A percentile compares a stretch with the other conserved stretches of the same genome.
Conservation (phyloP, 192 early-diverging fungal species). For the Umbelopsis ramanniana region DNA sequence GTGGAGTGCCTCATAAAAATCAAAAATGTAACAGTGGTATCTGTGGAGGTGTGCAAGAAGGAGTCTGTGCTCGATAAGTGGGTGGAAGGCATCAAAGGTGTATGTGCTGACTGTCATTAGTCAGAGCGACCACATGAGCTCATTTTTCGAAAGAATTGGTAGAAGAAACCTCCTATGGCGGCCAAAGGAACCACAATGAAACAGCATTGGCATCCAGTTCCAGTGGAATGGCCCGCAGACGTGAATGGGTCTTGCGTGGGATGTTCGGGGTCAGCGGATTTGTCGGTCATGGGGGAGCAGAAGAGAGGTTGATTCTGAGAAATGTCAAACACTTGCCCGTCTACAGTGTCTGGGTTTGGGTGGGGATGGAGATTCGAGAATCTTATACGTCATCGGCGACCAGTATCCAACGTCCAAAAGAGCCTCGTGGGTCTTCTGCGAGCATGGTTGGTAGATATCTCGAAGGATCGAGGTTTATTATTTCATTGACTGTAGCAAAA, state of each 20-base stretch:
- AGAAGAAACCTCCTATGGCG: constrained; percentile 33
- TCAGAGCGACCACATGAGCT: neutral
- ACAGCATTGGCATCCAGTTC: constrained; percentile 33
- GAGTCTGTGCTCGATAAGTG: too few relatives aligned
- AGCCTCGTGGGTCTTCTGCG: too few relatives aligned
- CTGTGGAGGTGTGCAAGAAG: too few relatives aligned
- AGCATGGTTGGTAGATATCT: too few relatives aligned
- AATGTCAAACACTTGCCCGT: neutral
- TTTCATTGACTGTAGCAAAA: too few relatives aligned
- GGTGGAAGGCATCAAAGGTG: too few relatives aligned
- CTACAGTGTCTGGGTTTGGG: neutral
- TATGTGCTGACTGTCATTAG: neutral
- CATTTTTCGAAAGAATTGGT: constrained; percentile 33
- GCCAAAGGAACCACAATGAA: constrained; percentile 24
- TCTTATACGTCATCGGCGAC: neutral
- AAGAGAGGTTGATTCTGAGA: neutral
- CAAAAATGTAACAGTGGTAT: too few relatives aligned
- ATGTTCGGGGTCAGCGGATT: constrained; percentile 7
- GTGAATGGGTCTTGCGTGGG: constrained; percentile 41
- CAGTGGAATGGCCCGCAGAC: constrained; percentile 33
- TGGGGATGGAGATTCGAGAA: too few relatives aligned
- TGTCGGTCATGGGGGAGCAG: neutral
- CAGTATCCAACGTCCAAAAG: too few relatives aligned
- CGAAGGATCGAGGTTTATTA: too few relatives aligned
- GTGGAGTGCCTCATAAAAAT: too few relatives aligned